Evolutionary conservation across 1,139 yeast species (phyloP).

Genomic region (Geotrichum fermentans): DNA sequence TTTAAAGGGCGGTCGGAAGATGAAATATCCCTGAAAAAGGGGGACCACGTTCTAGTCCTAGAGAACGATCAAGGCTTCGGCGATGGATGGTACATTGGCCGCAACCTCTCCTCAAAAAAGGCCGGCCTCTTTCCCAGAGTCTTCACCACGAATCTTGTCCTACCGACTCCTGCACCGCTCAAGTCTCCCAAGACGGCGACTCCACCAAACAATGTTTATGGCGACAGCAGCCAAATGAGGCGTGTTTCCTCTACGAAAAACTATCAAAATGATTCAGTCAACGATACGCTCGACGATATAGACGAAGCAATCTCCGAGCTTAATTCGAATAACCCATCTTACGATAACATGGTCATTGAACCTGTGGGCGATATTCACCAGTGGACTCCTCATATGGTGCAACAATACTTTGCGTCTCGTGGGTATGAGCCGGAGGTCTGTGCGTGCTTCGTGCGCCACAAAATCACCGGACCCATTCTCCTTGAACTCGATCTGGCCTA

Average conservation of each 20-base stretch:
- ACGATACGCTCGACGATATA: constrained; percentile 68
- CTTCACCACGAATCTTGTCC: constrained; percentile 45
- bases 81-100: constrained; percentile 90
- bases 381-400: constrained; percentile 90
- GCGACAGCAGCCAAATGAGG: background rate
- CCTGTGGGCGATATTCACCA: constrained; percentile 24
- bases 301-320: constrained; percentile 80
- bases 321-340: constrained; percentile 19
- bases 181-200: constrained; percentile 27
- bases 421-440: constrained; percentile 74
- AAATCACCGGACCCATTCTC: constrained; percentile 79
- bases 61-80: constrained; percentile 90
- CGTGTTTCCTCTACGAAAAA: constrained; percentile 1
- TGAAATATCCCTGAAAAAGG: constrained; percentile 72
- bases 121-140: constrained; percentile 89
- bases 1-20: constrained; percentile 85
- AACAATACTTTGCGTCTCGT: constrained; percentile 62
- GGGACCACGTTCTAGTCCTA: constrained; percentile 82
- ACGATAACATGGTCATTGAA: constrained; percentile 23
- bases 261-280: constrained; percentile 40
- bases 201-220: constrained; percentile 23
- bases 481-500: constrained; percentile 81
- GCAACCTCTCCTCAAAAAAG: constrained; percentile 60
- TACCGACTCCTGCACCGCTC: constrained; percentile 28
- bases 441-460: constrained; percentile 77